Percentiles rank a stretch among this genome's conserved stretches.
These are phyloP conservation scores for Orbilia quercus DNA, from an alignment of 2,329 filamentous ascomycete genomes.

Conservation along the genomic window DNA sequence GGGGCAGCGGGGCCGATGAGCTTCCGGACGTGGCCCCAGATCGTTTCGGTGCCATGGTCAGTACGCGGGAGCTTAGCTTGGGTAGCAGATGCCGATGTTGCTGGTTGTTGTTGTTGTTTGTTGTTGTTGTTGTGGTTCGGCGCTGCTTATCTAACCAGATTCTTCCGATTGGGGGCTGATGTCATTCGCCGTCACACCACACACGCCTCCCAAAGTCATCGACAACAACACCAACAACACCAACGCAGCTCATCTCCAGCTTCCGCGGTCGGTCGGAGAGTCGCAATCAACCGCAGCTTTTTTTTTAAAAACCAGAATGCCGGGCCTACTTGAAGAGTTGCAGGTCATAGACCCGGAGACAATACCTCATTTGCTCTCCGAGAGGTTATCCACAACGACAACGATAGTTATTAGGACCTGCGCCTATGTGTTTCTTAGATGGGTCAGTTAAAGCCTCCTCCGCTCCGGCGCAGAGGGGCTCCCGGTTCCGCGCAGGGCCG, in stretches of 20 bases:
- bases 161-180: not conserved
- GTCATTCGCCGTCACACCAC: slow-evolving; percentile 16
- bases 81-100: too few species aligned
- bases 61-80: too few species aligned
- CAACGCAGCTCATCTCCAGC: slow-evolving; percentile 16
- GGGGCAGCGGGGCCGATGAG: slow-evolving; percentile 43
- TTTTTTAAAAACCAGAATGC: slow-evolving; percentile 26
- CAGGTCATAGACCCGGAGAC: slow-evolving; percentile 46
- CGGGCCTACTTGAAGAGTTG: slow-evolving; percentile 23
- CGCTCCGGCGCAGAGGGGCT: too few species aligned
- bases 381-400: slow-evolving; percentile 16
- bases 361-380: slow-evolving; percentile 45
- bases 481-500: too few species aligned
- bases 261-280: not conserved
- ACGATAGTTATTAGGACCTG: slow-evolving; percentile 36
- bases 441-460: slow-evolving; percentile 65
- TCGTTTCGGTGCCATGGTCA: slow-evolving; percentile 39
- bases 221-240: slow-evolving; percentile 26
- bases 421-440: slow-evolving; percentile 71
- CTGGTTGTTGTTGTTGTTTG: not conserved
- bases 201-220: slow-evolving; percentile 5
- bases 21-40: slow-evolving; percentile 24
- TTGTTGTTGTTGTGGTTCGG: not conserved
- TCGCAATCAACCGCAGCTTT: too few species aligned
- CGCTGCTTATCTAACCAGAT: slow-evolving; percentile 27